Percentiles rank a stretch among this genome's conserved stretches.
Evolutionary conservation across 345 rosid species (phyloP).

Genomic region (Citrus medica): DNA sequence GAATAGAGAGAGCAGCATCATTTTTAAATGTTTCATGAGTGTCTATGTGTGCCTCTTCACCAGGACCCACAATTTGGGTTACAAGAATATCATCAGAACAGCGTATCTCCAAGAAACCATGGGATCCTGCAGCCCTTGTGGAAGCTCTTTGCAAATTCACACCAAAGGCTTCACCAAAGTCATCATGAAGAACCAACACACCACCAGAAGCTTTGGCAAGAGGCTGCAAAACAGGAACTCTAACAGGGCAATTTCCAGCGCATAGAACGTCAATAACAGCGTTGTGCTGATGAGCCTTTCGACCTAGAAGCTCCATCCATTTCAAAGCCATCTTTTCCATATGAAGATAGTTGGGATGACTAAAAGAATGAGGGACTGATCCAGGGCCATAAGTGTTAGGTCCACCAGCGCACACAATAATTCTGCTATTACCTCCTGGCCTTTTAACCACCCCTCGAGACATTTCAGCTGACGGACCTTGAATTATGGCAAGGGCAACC

Average conservation of each 20-base stretch:
- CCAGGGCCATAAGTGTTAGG: constrained; percentile 95
- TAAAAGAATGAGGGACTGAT: constrained; percentile 78
- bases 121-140: constrained; percentile 76
- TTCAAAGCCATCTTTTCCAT: constrained; percentile 82
- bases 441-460: constrained; percentile 83
- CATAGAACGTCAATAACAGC: constrained; percentile 90
- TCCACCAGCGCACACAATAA: constrained; percentile 93
- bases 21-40: constrained; percentile 66
- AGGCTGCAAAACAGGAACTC: constrained; percentile 87
- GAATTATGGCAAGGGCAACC: constrained; percentile 86
- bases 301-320: constrained; percentile 88
- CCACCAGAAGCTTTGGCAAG: constrained; percentile 96
- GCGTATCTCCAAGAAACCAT: constrained; percentile 85
- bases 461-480: constrained; percentile 90
- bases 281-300: constrained; percentile 65
- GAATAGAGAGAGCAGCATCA: constrained; percentile 64
- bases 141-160: constrained; percentile 96
- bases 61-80: constrained; percentile 95
- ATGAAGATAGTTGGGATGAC: constrained; percentile 83
- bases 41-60: constrained; percentile 87
- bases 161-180: constrained; percentile 98
- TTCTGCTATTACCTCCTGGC: constrained; percentile 84
- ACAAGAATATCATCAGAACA: constrained; percentile 91
- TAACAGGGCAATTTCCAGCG: constrained; percentile 95
- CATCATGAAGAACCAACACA: constrained; percentile 92